Evolutionary conservation across 2,329 filamentous ascomycete genomes (phyloP).

Genomic region (Microdochium trichocladiopsis): DNA sequence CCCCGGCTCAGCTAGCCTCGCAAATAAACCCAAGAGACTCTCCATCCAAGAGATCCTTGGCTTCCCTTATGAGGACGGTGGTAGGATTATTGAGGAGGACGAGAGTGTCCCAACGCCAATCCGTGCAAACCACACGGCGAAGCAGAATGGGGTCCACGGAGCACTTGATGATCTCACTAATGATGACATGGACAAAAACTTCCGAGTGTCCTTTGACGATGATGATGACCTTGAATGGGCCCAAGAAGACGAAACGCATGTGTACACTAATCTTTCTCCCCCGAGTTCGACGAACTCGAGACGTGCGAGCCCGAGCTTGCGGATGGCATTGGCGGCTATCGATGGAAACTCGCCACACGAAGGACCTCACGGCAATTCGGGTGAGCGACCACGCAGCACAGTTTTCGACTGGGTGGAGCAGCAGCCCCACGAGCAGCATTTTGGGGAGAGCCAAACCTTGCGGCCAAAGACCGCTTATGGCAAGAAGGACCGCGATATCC

Average conservation of each 20-base stretch:
- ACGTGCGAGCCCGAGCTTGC: constrained; percentile 44
- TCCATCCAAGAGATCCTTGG: constrained; percentile 55
- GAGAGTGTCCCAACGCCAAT: constrained; percentile 48
- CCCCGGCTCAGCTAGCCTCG: constrained; percentile 49
- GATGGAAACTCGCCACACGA: constrained; percentile 38
- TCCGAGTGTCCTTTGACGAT: constrained; percentile 51
- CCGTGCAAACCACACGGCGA: constrained; percentile 18
- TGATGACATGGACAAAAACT: constrained; percentile 29
- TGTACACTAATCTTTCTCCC: constrained; percentile 51
- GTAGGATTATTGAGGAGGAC: constrained; percentile 57
- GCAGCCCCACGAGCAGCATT: constrained; percentile 51
- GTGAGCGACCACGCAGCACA: constrained; percentile 55
- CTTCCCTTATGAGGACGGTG: constrained; percentile 44
- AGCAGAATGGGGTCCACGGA: constrained; percentile 19
- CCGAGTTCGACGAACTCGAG: constrained; percentile 48
- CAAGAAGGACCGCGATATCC: constrained; percentile 63
- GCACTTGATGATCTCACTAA: constrained; percentile 17
- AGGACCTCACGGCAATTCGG: constrained; percentile 19
- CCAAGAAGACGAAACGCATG: constrained; percentile 44
- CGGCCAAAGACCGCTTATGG: constrained; percentile 70
- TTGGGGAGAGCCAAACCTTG: constrained; percentile 48
- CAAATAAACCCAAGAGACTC: constrained; percentile 42
- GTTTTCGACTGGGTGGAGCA: constrained; percentile 77
- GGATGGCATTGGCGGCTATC: constrained; percentile 45
- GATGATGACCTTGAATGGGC: constrained; percentile 60